Base-by-base conservation (phyloP, 108 stramenopile genomes). In the Cyclotella baltica region DNA sequence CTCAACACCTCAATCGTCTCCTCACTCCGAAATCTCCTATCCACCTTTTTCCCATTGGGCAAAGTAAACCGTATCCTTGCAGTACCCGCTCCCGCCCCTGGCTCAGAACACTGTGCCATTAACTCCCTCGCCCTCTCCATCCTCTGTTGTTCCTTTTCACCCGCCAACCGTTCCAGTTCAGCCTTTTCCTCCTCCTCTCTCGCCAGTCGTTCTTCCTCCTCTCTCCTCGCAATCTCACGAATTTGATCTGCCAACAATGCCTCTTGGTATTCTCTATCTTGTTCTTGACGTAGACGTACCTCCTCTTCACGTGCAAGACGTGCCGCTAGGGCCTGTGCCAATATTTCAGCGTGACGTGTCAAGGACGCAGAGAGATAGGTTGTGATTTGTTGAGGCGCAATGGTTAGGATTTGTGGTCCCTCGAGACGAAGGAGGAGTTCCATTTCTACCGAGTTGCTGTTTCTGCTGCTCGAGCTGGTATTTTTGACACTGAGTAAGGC, bases 261-360 rank as follows among this genome's bases (percentile, higher is more conserved):
- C 75, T 89, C 88, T 81, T 87, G 90, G 63, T 90, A 95, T 70
- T 95, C 94, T 31, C 80, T 76, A 83, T 95, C 90, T 71, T 95
- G 94, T 55, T 93, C 91, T 61, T 85, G 72, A 2, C 94, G 86
- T 31, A 95, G 72, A 46, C 84, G 82, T 20, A 40, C 43, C 63
- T 92, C 94, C 76, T 95, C 89, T 84, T 93, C 85, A 0, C 88
- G 85, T 61, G 85, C 78, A 23, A 90, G 38, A 16, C 92, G 87
- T 15, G 90, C 76, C 4, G 81, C 85, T 31, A 76, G 79, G 29
- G 52, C 72, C 63, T 88, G 88, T 0, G 87, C 83, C 13, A 88
- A 43, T 0, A 79, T 29, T 33, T 80, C 75, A 9, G 86, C 62
- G 61, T 92, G 90, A 0, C 83, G 86, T 43, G 85, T 76, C 4